Conservation (phyloP, 805 yeast genomes). For the Dipodascus albidus region DNA sequence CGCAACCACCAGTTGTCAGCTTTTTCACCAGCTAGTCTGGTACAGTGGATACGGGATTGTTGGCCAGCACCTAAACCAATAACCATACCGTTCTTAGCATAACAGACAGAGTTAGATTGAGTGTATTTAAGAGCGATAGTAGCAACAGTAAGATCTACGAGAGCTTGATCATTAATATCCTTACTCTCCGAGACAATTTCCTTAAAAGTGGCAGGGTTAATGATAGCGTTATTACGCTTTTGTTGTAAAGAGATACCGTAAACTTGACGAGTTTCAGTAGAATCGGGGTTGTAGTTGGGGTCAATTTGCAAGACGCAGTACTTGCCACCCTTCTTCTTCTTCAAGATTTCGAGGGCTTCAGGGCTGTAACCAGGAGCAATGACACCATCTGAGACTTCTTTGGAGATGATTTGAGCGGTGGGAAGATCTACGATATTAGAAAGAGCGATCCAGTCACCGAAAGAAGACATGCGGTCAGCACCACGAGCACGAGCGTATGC, state of each 20-base stretch:
- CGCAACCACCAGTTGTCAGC: slow-evolving; percentile 99
- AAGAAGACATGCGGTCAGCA: slow-evolving; percentile 98
- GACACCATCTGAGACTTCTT: slow-evolving; percentile 97
- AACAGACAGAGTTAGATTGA: slow-evolving; percentile 96
- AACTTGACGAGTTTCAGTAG: slow-evolving; percentile 83
- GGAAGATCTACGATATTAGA: slow-evolving; percentile 93
- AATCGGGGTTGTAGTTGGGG: slow-evolving; percentile 80
- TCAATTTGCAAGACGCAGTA: slow-evolving; percentile 94
- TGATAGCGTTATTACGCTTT: slow-evolving; percentile 95
- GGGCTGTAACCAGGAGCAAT: slow-evolving; percentile 95
- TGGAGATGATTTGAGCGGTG: slow-evolving; percentile 93
- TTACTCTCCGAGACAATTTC: slow-evolving; percentile 86
- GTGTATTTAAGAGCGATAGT: slow-evolving; percentile 96
- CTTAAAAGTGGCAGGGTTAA: slow-evolving; percentile 79
- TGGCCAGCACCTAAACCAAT: slow-evolving; percentile 99
- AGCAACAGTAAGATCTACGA: slow-evolving; percentile 90
- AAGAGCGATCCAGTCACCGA: slow-evolving; percentile 96
- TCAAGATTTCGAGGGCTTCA: slow-evolving; percentile 81
- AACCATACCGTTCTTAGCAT: slow-evolving; percentile 98
- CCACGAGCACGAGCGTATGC: slow-evolving; percentile 99
- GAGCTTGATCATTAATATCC: slow-evolving; percentile 80
- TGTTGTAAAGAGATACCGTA: slow-evolving; percentile 93
- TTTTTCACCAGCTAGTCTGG: slow-evolving; percentile 98
- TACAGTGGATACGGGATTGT: slow-evolving; percentile 98
- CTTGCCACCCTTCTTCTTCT: slow-evolving; percentile 93